Conservation (phyloP, 257 asterid species). For the Plantago ovata region DNA sequence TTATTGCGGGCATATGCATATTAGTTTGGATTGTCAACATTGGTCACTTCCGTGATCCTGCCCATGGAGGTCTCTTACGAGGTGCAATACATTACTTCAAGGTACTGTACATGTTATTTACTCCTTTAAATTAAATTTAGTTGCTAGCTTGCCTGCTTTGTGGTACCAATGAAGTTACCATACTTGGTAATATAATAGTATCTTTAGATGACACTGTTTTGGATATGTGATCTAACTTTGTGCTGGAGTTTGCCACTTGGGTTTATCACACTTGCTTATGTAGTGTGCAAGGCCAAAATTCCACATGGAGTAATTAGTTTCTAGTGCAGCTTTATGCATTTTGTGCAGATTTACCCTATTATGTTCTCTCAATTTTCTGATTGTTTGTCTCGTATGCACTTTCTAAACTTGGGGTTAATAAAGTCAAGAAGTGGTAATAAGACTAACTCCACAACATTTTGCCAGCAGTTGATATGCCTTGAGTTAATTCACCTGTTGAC, state of each 20-base stretch:
- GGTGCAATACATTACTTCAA: constrained; percentile 98
- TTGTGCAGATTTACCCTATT: too few species aligned
- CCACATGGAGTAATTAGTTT: background rate
- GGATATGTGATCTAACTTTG: too few species aligned
- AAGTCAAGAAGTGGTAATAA: too few species aligned
- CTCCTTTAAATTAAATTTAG: background rate
- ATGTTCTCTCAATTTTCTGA: background rate
- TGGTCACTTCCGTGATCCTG: constrained; percentile 95
- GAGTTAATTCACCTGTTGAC: background rate
- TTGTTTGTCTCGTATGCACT: background rate
- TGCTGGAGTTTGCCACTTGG: too few species aligned
- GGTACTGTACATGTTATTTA: constrained; percentile 33
- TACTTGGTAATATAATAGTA: constrained; percentile 6
- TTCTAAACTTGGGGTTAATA: background rate
- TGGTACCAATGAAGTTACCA: constrained; percentile 11
- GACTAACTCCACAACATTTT: too few species aligned
- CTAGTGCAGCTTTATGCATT: too few species aligned
- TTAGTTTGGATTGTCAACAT: constrained; percentile 98
- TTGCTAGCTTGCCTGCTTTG: background rate
- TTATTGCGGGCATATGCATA: constrained; percentile 95
- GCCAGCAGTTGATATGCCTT: too few species aligned
- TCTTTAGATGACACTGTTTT: background rate
- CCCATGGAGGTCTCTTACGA: constrained; percentile 90
- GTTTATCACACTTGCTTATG: background rate
- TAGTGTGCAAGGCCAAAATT: background rate